These are phyloP conservation scores for Rasamsonia emersonii DNA, from an alignment of 2,329 filamentous ascomycete species.

Conservation along the genomic window DNA sequence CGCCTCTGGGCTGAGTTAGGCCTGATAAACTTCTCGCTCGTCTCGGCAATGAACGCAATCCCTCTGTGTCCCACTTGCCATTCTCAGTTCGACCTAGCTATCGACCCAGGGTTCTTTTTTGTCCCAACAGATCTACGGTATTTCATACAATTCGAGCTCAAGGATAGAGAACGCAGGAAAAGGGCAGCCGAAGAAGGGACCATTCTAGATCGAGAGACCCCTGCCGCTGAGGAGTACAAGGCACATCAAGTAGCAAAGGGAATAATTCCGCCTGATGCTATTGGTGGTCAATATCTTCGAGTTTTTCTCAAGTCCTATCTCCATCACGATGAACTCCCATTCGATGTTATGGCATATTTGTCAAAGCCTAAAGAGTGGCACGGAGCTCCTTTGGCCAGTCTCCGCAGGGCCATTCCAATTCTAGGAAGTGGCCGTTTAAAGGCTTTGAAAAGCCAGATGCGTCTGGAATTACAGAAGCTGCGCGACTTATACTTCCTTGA, in stretches of 20 bases:
- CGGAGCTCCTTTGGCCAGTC: slow-evolving; percentile 8
- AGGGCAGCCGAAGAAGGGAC: slow-evolving; percentile 2
- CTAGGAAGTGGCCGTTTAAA: slow-evolving; percentile 3
- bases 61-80: slow-evolving; percentile 13
- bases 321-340: slow-evolving; percentile 1
- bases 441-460: neutral
- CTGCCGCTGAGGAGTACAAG: slow-evolving; percentile 4
- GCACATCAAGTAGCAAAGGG: slow-evolving; percentile 2
- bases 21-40: slow-evolving; percentile 4
- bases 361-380: slow-evolving; percentile 7
- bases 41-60: slow-evolving; percentile 10
- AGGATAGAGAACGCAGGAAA: slow-evolving; percentile 6
- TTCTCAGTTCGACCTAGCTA: slow-evolving; percentile 8
- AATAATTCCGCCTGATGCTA: slow-evolving; percentile 4
- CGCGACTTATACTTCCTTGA: neutral
- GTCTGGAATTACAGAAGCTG: neutral
- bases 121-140: slow-evolving; percentile 12
- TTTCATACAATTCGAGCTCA: slow-evolving; percentile 14
- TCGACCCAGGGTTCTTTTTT: slow-evolving; percentile 11
- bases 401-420: slow-evolving; percentile 6
- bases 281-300: slow-evolving; percentile 6
- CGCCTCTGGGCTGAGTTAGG: neutral
- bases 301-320: slow-evolving; percentile 8
- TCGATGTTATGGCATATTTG: slow-evolving; percentile 2
- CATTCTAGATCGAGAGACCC: slow-evolving; percentile 4